A percentile compares a stretch with the other conserved stretches of the same genome.
Conservation (phyloP, 345 rosid genomes). For the Barbarea vulgaris region DNA sequence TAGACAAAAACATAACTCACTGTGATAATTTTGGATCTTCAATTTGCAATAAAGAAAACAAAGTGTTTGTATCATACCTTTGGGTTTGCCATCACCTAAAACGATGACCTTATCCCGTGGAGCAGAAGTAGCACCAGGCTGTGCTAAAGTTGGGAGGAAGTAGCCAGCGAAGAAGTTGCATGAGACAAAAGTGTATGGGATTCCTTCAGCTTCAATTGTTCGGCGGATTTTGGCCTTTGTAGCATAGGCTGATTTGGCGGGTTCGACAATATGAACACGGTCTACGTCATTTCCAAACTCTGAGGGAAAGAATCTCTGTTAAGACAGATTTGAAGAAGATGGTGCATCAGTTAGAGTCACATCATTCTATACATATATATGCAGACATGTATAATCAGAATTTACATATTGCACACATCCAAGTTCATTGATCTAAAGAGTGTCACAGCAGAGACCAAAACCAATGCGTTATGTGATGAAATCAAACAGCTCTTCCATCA, state of each 20-base stretch:
- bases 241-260: conserved; percentile 48
- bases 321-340: not conserved
- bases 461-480: not conserved
- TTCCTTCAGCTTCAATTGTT: conserved; percentile 47
- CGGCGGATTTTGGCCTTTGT: conserved; percentile 50
- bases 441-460: not conserved
- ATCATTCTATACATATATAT: too few relatives aligned
- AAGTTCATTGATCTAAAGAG: not conserved
- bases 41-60: not conserved
- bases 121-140: conserved; percentile 49
- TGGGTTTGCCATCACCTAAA: conserved; percentile 58
- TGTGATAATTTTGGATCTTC: not conserved
- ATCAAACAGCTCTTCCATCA: not conserved
- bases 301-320: conserved; percentile 62
- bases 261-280: conserved; percentile 51
- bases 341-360: not conserved
- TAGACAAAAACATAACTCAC: not conserved
- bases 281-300: conserved; percentile 68
- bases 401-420: not conserved
- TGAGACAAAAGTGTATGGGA: conserved; percentile 54
- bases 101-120: conserved; percentile 55
- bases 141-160: conserved; percentile 49
- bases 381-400: too few relatives aligned
- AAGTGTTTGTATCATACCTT: conserved; percentile 44
- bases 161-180: conserved; percentile 51